Base-by-base conservation (phyloP, 2,329 filamentous ascomycete species). In the Cytospora leucostoma region DNA sequence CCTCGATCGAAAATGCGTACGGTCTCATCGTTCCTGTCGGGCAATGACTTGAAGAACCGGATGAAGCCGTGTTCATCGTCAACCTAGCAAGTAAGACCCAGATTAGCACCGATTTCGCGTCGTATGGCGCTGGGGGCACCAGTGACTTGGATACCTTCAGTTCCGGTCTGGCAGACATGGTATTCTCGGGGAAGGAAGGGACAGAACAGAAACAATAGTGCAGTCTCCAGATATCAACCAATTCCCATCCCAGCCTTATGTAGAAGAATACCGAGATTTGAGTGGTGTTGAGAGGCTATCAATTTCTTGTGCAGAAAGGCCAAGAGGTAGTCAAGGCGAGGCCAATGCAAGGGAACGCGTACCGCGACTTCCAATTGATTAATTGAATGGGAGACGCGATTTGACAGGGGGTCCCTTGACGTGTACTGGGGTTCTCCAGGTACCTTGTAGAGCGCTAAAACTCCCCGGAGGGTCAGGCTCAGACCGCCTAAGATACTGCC, bases 61-160 rank as follows among this genome's bases (percentile, higher is more conserved):
- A 98, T 97, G 82, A 99, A 99, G 69, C 94, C 93, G 73, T 89
- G 88, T 80, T 99, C 95, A 74, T 99, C 95, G 72, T 99, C 96
- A 74, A 98, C 92, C 90, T 93, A 62, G 12, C 59, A 37, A 57
- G 55, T 27, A 57, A 56, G 4, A n/a, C 6, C 11, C 7, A 33
- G 27, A 61, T 68, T 66, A 67, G 61, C 61, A 70, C 19, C 50
- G 47, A 35, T 15, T 21, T 47, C 17, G 59, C 56, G 8, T 51
- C 47, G 17, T 37, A 44, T 19, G 37, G 8, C 61, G 40, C 4
- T 19, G 40, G 40, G n/a, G 13, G 52, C 51, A 52, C 40, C 59
- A 59, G 37, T 33, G 17, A 55, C 63, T 49, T 65, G 56, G 62
- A 40, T 75, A 89, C 88, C 84, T 90, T 91, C 57, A 91, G 75